phyloP scores from a whole-genome alignment of 257 asterid species.

The Solanum chaucha region DNA sequence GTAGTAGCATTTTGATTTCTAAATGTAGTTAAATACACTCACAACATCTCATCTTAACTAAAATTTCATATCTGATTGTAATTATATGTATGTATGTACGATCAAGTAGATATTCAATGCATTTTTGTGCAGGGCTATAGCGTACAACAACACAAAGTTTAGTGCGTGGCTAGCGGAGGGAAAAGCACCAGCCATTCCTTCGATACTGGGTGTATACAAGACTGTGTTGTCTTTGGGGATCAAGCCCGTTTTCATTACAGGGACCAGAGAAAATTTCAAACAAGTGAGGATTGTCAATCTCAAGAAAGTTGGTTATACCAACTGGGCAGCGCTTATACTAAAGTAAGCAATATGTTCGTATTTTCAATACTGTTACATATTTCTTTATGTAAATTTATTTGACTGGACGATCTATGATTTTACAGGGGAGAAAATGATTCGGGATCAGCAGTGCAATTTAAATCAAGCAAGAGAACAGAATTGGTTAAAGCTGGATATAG shows the following conservation, averaged over 20 bases:
- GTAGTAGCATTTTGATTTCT: too few relatives aligned
- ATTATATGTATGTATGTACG: not conserved
- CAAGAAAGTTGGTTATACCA: conserved; percentile 18
- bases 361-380: not conserved
- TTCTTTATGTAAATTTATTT: not conserved
- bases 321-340: conserved; percentile 13
- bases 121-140: conserved; percentile 19
- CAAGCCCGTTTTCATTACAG: conserved; percentile 28
- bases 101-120: not conserved
- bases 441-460: conserved; percentile 7
- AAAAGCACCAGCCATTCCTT: conserved; percentile 32
- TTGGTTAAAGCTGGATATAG: conserved; percentile 19
- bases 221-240: conserved; percentile 17
- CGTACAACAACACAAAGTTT: conserved; percentile 25
- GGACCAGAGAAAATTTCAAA: conserved; percentile 9
- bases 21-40: too few relatives aligned
- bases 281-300: conserved; percentile 16
- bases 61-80: not conserved
- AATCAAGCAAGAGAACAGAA: conserved; percentile 17
- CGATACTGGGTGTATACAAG: conserved; percentile 19
- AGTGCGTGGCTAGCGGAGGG: conserved; percentile 32
- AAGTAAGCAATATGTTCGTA: conserved; percentile 1
- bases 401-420: not conserved
- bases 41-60: too few relatives aligned
- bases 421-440: conserved; percentile 17